Conservation (phyloP, 139 green algal genomes). For the Eudorina sp. region DNA sequence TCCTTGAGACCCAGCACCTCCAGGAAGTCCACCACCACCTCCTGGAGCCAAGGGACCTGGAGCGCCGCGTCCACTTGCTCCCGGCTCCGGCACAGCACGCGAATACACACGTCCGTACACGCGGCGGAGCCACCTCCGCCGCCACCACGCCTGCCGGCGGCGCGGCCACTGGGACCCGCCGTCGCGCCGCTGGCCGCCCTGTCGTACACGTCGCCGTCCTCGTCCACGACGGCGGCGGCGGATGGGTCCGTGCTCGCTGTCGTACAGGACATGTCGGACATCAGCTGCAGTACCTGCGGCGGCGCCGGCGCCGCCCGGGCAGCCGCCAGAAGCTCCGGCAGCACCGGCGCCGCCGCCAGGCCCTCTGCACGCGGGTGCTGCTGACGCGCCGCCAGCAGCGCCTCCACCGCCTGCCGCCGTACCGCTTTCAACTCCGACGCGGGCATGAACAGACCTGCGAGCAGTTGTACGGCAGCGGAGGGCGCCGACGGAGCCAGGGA, state of each 20-base stretch:
- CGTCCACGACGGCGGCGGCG: background rate
- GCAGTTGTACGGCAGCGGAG: no score
- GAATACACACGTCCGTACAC: conserved; percentile 29
- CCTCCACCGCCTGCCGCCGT: conserved; percentile 71
- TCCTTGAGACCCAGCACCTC: conserved; percentile 83
- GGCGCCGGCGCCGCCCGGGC: background rate
- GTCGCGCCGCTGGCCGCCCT: background rate
- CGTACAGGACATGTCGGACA: background rate
- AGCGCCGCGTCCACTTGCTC: conserved; percentile 74
- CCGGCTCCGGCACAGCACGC: conserved; percentile 85
- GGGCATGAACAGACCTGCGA: conserved; percentile 79
- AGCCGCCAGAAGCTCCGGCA: conserved; percentile 59
- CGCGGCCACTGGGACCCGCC: conserved; percentile 6
- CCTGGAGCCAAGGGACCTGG: conserved; percentile 73
- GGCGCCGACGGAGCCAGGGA: no score
- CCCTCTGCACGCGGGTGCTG: conserved; percentile 19
- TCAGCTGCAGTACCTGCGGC: background rate
- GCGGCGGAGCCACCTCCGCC: background rate
- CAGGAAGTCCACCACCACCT: conserved; percentile 91
- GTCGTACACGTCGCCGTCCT: background rate
- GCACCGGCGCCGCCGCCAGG: conserved; percentile 57
- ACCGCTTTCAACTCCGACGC: conserved; percentile 74
- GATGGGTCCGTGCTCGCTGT: conserved; percentile 28
- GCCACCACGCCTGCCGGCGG: background rate
- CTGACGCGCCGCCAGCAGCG: conserved; percentile 56